phyloP scores from a whole-genome alignment of 345 rosid genomes.

The Limnanthes douglasii region DNA sequence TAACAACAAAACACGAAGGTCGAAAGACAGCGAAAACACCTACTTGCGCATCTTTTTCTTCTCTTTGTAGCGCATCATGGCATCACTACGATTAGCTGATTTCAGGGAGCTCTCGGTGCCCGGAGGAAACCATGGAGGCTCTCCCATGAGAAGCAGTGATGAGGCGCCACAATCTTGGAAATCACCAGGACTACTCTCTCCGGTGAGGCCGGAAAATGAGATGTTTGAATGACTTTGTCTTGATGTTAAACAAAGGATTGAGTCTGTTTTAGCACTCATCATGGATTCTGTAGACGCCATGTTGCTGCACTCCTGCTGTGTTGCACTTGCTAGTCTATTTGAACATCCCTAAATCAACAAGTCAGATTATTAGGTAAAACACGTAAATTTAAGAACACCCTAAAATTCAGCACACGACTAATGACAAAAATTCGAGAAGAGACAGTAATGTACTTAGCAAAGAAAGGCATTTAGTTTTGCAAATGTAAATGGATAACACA shows the following conservation, averaged over 20 bases:
- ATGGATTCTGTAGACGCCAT: constrained; percentile 75
- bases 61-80: constrained; percentile 92
- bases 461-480: constrained; percentile 3
- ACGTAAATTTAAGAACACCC: neutral
- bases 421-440: neutral
- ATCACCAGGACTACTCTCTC: constrained; percentile 68
- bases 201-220: constrained; percentile 88
- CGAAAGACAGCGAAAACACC: too few relatives aligned
- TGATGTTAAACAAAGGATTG: constrained; percentile 39
- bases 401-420: too few relatives aligned
- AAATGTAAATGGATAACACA: too few relatives aligned
- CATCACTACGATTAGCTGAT: constrained; percentile 50
- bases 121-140: constrained; percentile 81
- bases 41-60: constrained; percentile 94
- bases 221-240: constrained; percentile 51
- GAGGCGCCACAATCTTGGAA: constrained; percentile 92
- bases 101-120: constrained; percentile 42
- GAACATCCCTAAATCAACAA: constrained; percentile 42
- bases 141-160: constrained; percentile 57
- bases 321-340: constrained; percentile 27
- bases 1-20: neutral
- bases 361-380: neutral
- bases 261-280: constrained; percentile 86
- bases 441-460: neutral
- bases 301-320: constrained; percentile 60